Percentiles rank a stretch among this genome's conserved stretches.
phyloP scores from a whole-genome alignment of 116 monocot genomes.

The Iris pallida region DNA sequence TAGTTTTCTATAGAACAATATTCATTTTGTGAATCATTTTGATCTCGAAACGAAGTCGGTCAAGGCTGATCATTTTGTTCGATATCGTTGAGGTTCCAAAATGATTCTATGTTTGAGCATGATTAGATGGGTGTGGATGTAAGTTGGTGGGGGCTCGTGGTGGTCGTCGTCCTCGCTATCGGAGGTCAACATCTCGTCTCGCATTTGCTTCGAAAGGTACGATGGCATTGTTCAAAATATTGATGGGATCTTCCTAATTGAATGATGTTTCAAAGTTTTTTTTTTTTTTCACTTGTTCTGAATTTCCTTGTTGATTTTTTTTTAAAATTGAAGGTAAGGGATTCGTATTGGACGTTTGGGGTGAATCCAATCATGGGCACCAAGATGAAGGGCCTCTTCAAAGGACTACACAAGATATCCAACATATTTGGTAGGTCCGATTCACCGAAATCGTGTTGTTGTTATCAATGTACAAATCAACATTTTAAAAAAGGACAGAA shows the following conservation, averaged over 20 bases:
- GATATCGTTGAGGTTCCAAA: background rate
- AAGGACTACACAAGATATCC: constrained; percentile 37
- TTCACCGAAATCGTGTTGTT: too few relatives aligned
- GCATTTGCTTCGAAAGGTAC: background rate
- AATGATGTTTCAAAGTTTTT: background rate
- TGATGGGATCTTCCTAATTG: background rate
- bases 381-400: constrained; percentile 41
- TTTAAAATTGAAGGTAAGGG: background rate
- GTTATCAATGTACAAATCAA: background rate
- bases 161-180: background rate
- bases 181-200: background rate
- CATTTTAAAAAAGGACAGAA: too few relatives aligned
- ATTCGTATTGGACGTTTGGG: background rate
- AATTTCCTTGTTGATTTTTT: background rate
- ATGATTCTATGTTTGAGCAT: background rate
- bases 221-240: background rate
- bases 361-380: background rate
- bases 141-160: background rate
- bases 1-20: too few relatives aligned
- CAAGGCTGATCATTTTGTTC: background rate
- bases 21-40: too few relatives aligned
- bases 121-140: background rate
- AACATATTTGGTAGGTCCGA: constrained; percentile 33
- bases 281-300: background rate
- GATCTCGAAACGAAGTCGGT: background rate